These are phyloP conservation scores for Fusarium albosuccineum DNA, from an alignment of 2,329 filamentous ascomycete species.

Conservation along the genomic window DNA sequence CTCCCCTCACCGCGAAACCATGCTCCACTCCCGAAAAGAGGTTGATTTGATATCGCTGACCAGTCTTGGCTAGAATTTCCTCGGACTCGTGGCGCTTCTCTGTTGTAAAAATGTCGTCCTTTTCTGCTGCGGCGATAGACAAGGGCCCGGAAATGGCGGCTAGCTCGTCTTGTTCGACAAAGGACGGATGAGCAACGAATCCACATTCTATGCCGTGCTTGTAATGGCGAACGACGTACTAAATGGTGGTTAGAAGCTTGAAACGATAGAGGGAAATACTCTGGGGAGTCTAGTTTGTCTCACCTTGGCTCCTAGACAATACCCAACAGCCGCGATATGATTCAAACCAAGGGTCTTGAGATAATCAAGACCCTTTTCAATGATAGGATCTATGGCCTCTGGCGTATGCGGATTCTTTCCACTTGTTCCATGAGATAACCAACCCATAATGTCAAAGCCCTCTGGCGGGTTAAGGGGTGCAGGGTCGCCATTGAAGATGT, in stretches of 20 bases:
- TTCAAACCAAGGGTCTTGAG: slow-evolving; percentile 68
- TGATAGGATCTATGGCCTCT: slow-evolving; percentile 48
- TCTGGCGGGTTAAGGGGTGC: slow-evolving; percentile 60
- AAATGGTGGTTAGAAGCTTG: neutral
- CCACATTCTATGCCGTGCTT: slow-evolving; percentile 75
- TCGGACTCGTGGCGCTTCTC: slow-evolving; percentile 75
- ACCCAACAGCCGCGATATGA: slow-evolving; percentile 75
- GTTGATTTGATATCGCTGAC: slow-evolving; percentile 79
- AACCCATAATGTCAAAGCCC: slow-evolving; percentile 47
- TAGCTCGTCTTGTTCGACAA: slow-evolving; percentile 77
- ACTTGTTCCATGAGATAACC: slow-evolving; percentile 54
- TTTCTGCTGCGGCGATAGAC: slow-evolving; percentile 75
- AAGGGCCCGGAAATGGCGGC: slow-evolving; percentile 74
- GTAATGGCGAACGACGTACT: slow-evolving; percentile 77
- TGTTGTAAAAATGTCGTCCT: slow-evolving; percentile 73
- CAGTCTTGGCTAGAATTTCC: slow-evolving; percentile 67
- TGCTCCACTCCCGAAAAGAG: slow-evolving; percentile 79
- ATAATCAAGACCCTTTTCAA: slow-evolving; percentile 59
- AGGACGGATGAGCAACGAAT: slow-evolving; percentile 82
- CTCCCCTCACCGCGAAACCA: slow-evolving; percentile 80
- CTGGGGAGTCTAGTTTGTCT: neutral
- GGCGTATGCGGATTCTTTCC: slow-evolving; percentile 58
- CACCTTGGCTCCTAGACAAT: slow-evolving; percentile 82
- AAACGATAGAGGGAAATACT: neutral
- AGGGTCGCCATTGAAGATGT: slow-evolving; percentile 52